Evolutionary conservation across 73 alveolate species (phyloP).

Genomic region (Stentor coeruleus): DNA sequence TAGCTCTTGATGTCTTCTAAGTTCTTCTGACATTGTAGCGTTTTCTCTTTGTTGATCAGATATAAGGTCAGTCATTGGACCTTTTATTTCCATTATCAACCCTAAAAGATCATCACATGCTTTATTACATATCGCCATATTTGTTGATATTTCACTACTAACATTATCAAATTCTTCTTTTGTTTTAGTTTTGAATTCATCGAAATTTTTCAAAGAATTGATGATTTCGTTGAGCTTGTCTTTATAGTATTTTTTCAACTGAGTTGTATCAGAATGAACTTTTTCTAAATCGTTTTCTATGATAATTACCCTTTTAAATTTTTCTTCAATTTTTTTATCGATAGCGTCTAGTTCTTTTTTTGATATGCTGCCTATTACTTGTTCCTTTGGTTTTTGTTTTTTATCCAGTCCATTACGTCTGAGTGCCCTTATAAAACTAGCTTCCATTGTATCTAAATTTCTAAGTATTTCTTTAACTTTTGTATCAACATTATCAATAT

Average conservation of each 20-base stretch:
- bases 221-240: constrained; percentile 14
- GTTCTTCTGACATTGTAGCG: neutral
- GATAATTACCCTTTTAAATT: neutral
- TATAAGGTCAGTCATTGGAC: constrained; percentile 12
- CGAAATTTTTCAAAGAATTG: neutral
- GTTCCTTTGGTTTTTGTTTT: neutral
- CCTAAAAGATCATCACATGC: neutral
- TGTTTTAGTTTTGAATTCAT: neutral
- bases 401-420: neutral
- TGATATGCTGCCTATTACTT: neutral
- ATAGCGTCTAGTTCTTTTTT: neutral
- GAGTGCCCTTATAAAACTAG: neutral
- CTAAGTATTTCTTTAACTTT: neutral
- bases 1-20: constrained; percentile 22
- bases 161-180: neutral
- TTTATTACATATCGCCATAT: neutral
- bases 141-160: neutral
- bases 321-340: constrained; percentile 18
- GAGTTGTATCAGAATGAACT: neutral
- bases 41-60: constrained; percentile 18
- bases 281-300: neutral
- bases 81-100: neutral
- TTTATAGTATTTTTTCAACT: neutral
- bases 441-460: neutral
- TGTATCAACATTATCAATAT: neutral